Base-by-base conservation (phyloP, 352 stramenopile species). In the Stephanocyclus meneghinianus region DNA sequence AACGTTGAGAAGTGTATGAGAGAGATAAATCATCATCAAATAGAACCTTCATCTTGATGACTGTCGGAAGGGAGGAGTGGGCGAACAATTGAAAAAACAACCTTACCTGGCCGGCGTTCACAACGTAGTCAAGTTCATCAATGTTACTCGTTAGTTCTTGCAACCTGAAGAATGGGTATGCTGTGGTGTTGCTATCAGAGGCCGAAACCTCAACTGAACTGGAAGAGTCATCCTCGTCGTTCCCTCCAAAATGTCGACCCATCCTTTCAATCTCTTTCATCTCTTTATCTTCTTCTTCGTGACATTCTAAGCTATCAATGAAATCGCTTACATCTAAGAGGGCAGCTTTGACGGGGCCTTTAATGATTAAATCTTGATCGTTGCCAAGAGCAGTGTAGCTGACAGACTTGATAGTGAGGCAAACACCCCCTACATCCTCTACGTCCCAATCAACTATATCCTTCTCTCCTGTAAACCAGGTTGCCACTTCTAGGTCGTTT, bases 321-420 rank as follows among this genome's bases (percentile, higher is more conserved):
- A 85, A 87, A 13, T 82, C 72, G 60, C 45, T 80, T 1, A 85
- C 50, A 67, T 87, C 70, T 35, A 87, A 65, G 26, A 83, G 57
- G 13, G 81, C 81, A 42, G 76, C 76, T 78, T 83, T 80, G 16
- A 85, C 69, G 8, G 77, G 77, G 45, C 77, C 81, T 44, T 82
- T 68, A 61, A 87, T 77, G 11, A 66, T 50, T 53, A 87, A 71
- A 37, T 85, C 69, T 76, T 80, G 85, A 9, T 35, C 50, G 42
- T 71, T 75, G 18, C 74, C 59, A 53, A 50, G 11, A 50, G 74
- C 59, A 78, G 71, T 67, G 48, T 84, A 87, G 18, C 64, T 65
- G 16, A 82, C 55, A 72, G 29, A 71, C 51, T 64, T 85, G 6
- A 87, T 56, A 47, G 75, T 83, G 32, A 85, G 62, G 45, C 71